Conservation (phyloP, 225 moss, liverwort and hornwort genomes). For the Neckera pumila region DNA sequence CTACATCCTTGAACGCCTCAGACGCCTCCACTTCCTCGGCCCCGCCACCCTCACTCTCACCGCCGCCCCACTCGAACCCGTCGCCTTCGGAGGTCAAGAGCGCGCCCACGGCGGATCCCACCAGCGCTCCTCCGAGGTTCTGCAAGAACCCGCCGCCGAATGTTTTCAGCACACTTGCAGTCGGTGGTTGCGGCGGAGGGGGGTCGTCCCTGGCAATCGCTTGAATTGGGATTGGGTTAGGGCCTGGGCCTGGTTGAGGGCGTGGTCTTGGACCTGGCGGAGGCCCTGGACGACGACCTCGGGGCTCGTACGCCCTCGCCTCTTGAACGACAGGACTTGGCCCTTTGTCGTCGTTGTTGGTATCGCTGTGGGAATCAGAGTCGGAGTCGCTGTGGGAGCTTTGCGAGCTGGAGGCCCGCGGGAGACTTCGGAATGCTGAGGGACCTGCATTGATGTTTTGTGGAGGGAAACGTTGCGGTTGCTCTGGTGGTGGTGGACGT, state of each 20-base stretch:
- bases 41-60: not conserved
- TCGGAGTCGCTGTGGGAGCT: not conserved
- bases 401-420: not conserved
- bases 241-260: not conserved
- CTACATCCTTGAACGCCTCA: not conserved
- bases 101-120: not conserved
- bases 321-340: not conserved
- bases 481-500: not conserved
- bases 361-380: not conserved
- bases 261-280: not conserved
- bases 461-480: not conserved
- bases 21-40: not conserved
- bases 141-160: not conserved
- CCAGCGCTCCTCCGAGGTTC: not conserved
- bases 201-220: not conserved
- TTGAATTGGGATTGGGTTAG: not conserved
- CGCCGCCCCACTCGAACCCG: not conserved
- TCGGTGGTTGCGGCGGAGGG: not conserved
- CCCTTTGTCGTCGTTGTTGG: not conserved
- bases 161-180: not conserved
- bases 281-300: not conserved
- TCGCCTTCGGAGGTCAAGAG: not conserved
- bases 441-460: not conserved
- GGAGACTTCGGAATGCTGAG: not conserved
- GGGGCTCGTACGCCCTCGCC: not conserved